Evolutionary conservation across 1,284 basidiomycete species (phyloP), one percentile per base, ranked within the genome.

Genomic region (Heterobasidion parviporum): DNA sequence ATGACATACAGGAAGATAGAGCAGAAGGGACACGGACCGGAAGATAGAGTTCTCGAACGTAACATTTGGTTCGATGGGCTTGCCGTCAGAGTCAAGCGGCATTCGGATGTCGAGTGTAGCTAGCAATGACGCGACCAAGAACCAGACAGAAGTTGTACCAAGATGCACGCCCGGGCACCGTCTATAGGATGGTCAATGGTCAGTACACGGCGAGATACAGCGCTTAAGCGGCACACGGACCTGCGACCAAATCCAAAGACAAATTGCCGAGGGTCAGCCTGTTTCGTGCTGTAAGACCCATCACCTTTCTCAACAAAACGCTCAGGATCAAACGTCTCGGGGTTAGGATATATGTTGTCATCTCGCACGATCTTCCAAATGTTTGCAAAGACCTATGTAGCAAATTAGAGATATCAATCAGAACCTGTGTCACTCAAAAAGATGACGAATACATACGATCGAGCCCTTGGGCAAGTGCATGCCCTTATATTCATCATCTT

Each of bases 171-270:
- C 80, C 1, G 80, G 79, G 60, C 80, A 81, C 51, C 72, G 70
- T 55, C 75, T 41, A 41, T n/a, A n/a, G 38, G 12, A 10, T 12
- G 10, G 38, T 41, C 38, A 41, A 15, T 15, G 15, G 9, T 10
- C n/a, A 41, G n/a, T 12, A n/a, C 5, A 41, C 38, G 12, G 38
- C 12, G n/a, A 5, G 38, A 41, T n/a, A 41, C 38, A 41, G 10
- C 38, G 7, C 12, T 41, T 10, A 8, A n/a, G n/a, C 38, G 10
- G 10, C 38, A 10, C 10, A 41, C 38, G n/a, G 4, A 41, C 38
- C 38, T 38, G 51, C 82, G 68, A 18, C 81, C 81, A 60, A 80
- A 83, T 5, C 82, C 82, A 64, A 81, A 83, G 1, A 76, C 72
- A 58, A 75, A 79, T 45, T 70, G 68, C 41, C 72, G 68, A 41